phyloP scores from a whole-genome alignment of 2,329 filamentous ascomycete genomes.

The Ceratocystis variospora region DNA sequence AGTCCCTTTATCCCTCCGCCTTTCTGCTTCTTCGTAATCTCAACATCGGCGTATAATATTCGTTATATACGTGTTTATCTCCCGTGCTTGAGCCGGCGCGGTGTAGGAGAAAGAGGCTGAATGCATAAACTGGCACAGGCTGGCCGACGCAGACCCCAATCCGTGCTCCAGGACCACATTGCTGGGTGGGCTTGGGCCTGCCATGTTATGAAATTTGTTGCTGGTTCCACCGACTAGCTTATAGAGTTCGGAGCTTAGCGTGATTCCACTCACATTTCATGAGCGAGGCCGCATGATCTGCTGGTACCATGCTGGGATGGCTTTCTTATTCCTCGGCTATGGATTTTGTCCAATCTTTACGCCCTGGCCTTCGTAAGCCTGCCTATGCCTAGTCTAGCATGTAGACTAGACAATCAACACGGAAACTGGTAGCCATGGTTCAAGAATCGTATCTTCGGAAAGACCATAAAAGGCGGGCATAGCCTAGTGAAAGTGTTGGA shows the following conservation, averaged over 20 bases:
- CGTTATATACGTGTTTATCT: too few relatives aligned
- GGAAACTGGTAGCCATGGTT: background rate
- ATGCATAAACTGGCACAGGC: background rate
- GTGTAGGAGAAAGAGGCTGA: background rate
- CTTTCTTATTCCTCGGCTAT: background rate
- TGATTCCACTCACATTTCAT: background rate
- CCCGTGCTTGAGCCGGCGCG: too few relatives aligned
- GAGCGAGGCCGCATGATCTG: too few relatives aligned
- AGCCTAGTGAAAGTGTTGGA: background rate
- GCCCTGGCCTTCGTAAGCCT: background rate
- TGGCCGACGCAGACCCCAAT: too few relatives aligned
- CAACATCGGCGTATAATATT: too few relatives aligned
- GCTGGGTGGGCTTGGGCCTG: background rate
- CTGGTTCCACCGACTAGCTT: background rate
- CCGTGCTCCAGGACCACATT: background rate
- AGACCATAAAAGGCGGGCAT: background rate
- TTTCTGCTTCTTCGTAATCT: too few relatives aligned
- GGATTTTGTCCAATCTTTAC: background rate
- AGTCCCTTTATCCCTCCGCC: too few relatives aligned
- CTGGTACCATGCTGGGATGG: background rate
- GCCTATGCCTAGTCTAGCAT: background rate
- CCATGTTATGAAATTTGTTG: background rate
- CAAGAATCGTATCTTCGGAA: background rate
- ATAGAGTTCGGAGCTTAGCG: background rate
- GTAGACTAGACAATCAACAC: background rate